phyloP scores from a whole-genome alignment of 768 basidiomycete genomes.

The Boletus eberwhitei region DNA sequence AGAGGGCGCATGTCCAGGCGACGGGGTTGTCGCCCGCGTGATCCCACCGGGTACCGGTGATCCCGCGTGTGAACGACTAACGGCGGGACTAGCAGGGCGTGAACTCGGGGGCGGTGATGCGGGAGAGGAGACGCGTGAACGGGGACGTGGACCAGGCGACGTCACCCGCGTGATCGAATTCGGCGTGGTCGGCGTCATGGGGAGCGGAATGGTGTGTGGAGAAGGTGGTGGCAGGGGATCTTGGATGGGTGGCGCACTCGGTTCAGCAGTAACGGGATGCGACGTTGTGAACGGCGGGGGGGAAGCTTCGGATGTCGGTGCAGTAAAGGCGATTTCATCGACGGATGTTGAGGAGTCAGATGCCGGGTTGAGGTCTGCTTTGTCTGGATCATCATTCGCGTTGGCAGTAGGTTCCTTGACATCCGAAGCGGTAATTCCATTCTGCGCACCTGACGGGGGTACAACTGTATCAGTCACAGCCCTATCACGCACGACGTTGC shows the following conservation, averaged over 20 bases:
- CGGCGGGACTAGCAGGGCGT: conserved; percentile 29
- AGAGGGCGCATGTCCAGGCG: conserved; percentile 6
- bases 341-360: conserved; percentile 18
- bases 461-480: conserved; percentile 10
- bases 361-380: neutral
- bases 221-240: conserved; percentile 14
- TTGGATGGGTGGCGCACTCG: conserved; percentile 1
- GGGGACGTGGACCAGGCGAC: conserved; percentile 30
- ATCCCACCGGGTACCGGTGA: conserved; percentile 19
- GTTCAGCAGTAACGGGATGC: conserved; percentile 8
- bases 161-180: conserved; percentile 24
- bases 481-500: conserved; percentile 38
- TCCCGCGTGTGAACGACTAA: conserved; percentile 23
- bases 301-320: conserved; percentile 8
- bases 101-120: conserved; percentile 29
- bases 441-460: neutral
- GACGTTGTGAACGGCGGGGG: neutral
- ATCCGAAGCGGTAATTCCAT: neutral
- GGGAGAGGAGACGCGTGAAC: conserved; percentile 30
- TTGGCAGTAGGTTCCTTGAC: neutral
- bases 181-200: conserved; percentile 22
- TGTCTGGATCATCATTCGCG: conserved; percentile 8
- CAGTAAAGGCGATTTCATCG: conserved; percentile 22
- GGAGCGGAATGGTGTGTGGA: conserved; percentile 22
- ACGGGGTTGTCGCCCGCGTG: conserved; percentile 9